Base-by-base conservation (phyloP, 2,329 filamentous ascomycete species). In the Ophiocordyceps polyrhachis-furcata region DNA sequence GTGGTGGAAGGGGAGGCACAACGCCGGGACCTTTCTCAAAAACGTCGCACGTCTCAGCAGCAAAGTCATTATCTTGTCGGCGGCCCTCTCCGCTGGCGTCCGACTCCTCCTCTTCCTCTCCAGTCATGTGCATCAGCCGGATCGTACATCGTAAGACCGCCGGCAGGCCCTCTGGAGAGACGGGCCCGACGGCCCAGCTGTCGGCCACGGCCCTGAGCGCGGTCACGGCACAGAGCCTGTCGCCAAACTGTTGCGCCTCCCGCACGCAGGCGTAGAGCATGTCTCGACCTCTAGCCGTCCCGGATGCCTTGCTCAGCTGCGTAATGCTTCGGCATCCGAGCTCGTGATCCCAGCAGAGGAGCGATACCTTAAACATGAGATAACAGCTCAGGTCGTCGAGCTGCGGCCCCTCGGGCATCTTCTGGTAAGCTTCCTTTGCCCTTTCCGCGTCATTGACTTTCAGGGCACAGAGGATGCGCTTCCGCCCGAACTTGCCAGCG, bases 231-330 rank as follows among this genome's bases (percentile, higher is more conserved):
- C 80, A 75, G 0, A 64, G 49, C 43, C 71, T 77, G 48, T 85
- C 74, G 0, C 77, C 75, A 1, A 66, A 64, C 49, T 76, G 67
- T 43, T 87, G 78, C 3, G 85, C 81, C 57, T 93, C 85, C 25
- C 85, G 64, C 20, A 85, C 74, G 52, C 87, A 94, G 1, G 85
- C 83, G 50, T 88, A 86, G 1, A 95, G 66, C 40, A 86, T 73
- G 14, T 76, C 75, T 19, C 68, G 65, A 2, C 49, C 52, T 28
- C 53, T 46, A 31, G 79, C 71, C 20, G 71, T 68, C 1, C 64
- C 57, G 0, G 68, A 65, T 7, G 65, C 57, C n/a, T 66, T 66
- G 45, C 69, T 71, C 23, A 94, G 63, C 2, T 62, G 58, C 23
- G 75, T 64, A 2, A 93, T 69, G 53, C 79, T 84, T 41, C 76